Percentiles rank a stretch among this genome's conserved stretches.
Conservation (phyloP, 306 rosid species). For the Fagus sylvatica region DNA sequence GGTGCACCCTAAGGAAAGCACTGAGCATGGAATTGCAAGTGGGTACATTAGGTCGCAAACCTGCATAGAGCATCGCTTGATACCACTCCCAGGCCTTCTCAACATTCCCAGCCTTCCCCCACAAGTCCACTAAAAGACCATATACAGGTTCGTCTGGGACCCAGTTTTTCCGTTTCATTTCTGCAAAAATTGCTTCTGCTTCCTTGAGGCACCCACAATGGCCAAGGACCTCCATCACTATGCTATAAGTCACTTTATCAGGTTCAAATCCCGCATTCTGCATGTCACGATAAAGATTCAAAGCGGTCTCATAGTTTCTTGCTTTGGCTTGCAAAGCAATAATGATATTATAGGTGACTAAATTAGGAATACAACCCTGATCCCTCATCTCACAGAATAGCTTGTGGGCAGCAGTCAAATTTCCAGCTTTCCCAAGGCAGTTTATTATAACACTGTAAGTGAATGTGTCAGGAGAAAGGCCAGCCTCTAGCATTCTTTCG, state of each 20-base stretch:
- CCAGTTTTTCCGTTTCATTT: slow-evolving; percentile 82
- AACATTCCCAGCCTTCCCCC: slow-evolving; percentile 95
- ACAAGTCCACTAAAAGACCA: slow-evolving; percentile 90
- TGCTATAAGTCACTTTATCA: slow-evolving; percentile 88
- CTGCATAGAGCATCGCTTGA: slow-evolving; percentile 68
- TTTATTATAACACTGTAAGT: slow-evolving; percentile 96
- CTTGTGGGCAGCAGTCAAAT: slow-evolving; percentile 74
- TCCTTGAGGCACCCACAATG: slow-evolving; percentile 89
- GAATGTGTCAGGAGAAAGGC: slow-evolving; percentile 90
- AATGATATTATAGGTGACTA: slow-evolving; percentile 94
- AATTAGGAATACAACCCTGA: slow-evolving; percentile 86
- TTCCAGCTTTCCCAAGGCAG: slow-evolving; percentile 95
- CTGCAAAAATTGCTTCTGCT: slow-evolving; percentile 73
- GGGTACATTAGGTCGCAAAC: slow-evolving; percentile 91
- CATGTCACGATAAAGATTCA: slow-evolving; percentile 79
- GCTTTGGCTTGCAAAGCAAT: slow-evolving; percentile 96
- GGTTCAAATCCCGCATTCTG: slow-evolving; percentile 85
- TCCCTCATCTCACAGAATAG: slow-evolving; percentile 81
- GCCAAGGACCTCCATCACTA: slow-evolving; percentile 97
- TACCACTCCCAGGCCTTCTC: slow-evolving; percentile 94
- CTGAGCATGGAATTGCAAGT: slow-evolving; percentile 91
- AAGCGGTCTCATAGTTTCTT: slow-evolving; percentile 75
- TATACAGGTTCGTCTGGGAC: slow-evolving; percentile 92
- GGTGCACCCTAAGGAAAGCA: slow-evolving; percentile 80
- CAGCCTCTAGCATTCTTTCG: slow-evolving; percentile 82